Evolutionary conservation across 495 filamentous ascomycete species (phyloP), one percentile per base, ranked within the genome.

Genomic region (Aspergillus taichungensis): DNA sequence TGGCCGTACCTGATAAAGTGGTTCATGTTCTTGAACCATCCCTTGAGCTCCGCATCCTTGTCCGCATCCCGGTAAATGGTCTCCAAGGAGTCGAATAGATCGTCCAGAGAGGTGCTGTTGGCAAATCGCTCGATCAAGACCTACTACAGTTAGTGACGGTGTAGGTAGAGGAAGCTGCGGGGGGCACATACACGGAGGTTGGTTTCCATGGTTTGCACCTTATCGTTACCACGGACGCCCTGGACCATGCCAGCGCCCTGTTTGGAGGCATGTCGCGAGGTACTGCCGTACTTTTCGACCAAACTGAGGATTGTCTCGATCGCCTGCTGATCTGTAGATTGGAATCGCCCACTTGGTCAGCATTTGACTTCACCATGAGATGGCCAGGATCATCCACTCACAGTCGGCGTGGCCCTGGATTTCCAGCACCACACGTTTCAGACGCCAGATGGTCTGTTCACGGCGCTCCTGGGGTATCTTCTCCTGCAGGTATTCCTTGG

Each of bases 391-490:
- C 24, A n/a, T 9, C 5, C 27, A 63, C 79, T 62, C 61, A 83
- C 80, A 98, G 50, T 97, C 92, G 41, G 82, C 78, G 58, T 95
- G 92, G 33, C 88, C 82, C 62, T 98, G 92, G 45, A 94, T 84
- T 72, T 98, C 92, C 44, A 95, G 75, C 24, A 98, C 68, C 87
- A 98, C 94, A 78, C 96, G 97, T 80, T 96, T 97, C 46, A 98
- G 63, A 38, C 92, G 85, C 76, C 81, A 96, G 55, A 96, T 80
- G 18, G 80, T 81, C 71, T 95, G 91, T 3, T 97, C 89, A 28
- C 91, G 88, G 46, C 94, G 88, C 67, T 97, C 91, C 70, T 90
- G 72, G 0, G 92, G 91, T 62, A 98, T 72, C 73, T 96, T 97
- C 41, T 79, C 73, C 11, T 73, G 71, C 18, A 95, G 60, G 56